phyloP scores from a whole-genome alignment of 768 basidiomycete species.

The Suillus spraguei region DNA sequence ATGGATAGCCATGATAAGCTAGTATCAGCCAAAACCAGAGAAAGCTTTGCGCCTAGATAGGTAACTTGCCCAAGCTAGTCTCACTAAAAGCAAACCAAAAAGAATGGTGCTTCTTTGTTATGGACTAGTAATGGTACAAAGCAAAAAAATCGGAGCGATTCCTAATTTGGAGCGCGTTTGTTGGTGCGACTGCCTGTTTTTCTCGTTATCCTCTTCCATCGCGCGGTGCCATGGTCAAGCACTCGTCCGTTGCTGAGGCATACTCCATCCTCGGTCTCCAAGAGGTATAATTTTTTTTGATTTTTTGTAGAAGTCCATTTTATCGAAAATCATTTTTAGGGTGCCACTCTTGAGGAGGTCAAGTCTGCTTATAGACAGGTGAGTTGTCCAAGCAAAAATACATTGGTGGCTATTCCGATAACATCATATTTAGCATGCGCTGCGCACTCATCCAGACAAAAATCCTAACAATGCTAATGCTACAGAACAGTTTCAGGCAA shows the following conservation, averaged over 20 bases:
- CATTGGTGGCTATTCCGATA: constrained; percentile 8
- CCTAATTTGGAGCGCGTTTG: constrained; percentile 30
- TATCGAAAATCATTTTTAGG: constrained; percentile 40
- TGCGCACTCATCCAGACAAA: constrained; percentile 78
- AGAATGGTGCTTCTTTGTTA: background rate
- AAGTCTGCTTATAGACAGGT: constrained; percentile 74
- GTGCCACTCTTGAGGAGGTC: constrained; percentile 61
- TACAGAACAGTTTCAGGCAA: constrained; percentile 67
- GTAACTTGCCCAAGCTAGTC: background rate
- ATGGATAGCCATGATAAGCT: background rate
- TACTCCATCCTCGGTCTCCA: constrained; percentile 53
- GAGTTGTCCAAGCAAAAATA: constrained; percentile 15
- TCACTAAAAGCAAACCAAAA: background rate
- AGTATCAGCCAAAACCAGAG: background rate
- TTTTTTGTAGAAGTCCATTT: background rate
- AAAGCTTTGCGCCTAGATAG: background rate
- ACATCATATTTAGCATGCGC: constrained; percentile 47
- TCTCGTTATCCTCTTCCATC: constrained; percentile 10
- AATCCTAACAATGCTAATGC: constrained; percentile 66
- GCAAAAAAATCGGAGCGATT: constrained; percentile 3
- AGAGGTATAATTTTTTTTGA: constrained; percentile 38
- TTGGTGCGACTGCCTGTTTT: constrained; percentile 25
- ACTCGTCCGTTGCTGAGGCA: constrained; percentile 38
- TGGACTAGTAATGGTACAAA: background rate
- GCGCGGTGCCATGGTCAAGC: constrained; percentile 36